Conservation (phyloP, 2,329 filamentous ascomycete species). For the Sarocladium oryzae region DNA sequence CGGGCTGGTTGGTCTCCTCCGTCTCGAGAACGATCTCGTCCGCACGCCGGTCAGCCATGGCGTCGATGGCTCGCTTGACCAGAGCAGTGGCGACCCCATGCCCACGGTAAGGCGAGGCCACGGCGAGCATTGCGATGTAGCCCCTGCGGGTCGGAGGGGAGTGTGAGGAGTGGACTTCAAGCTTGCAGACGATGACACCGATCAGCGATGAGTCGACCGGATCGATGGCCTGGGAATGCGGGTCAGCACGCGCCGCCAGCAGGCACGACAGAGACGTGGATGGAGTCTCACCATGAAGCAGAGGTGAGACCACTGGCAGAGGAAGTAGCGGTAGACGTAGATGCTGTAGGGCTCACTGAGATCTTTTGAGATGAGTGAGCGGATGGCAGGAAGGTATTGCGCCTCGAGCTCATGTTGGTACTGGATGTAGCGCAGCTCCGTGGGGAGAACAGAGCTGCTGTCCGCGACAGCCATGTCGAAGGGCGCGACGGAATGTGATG, state of each 20-base stretch:
- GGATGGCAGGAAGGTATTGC: slow-evolving; percentile 74
- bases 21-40: slow-evolving; percentile 96
- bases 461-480: slow-evolving; percentile 28
- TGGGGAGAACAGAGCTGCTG: slow-evolving; percentile 28
- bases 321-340: slow-evolving; percentile 96
- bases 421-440: slow-evolving; percentile 52
- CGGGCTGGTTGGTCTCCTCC: slow-evolving; percentile 84
- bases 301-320: slow-evolving; percentile 96
- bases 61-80: slow-evolving; percentile 84
- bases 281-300: slow-evolving; percentile 72
- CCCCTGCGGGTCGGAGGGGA: slow-evolving; percentile 69
- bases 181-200: slow-evolving; percentile 90
- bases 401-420: slow-evolving; percentile 56
- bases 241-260: background rate
- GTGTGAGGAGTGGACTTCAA: slow-evolving; percentile 82
- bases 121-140: slow-evolving; percentile 99
- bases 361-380: slow-evolving; percentile 89
- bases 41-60: slow-evolving; percentile 76
- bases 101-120: slow-evolving; percentile 71
- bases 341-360: slow-evolving; percentile 98
- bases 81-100: slow-evolving; percentile 82
- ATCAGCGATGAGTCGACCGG: slow-evolving; percentile 59
- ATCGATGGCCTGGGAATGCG: slow-evolving; percentile 45
- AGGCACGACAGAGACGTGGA: slow-evolving; percentile 10
- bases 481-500: background rate